Conservation (phyloP, 2,329 filamentous ascomycete species). For the Ceratocystis eucalypticola region DNA sequence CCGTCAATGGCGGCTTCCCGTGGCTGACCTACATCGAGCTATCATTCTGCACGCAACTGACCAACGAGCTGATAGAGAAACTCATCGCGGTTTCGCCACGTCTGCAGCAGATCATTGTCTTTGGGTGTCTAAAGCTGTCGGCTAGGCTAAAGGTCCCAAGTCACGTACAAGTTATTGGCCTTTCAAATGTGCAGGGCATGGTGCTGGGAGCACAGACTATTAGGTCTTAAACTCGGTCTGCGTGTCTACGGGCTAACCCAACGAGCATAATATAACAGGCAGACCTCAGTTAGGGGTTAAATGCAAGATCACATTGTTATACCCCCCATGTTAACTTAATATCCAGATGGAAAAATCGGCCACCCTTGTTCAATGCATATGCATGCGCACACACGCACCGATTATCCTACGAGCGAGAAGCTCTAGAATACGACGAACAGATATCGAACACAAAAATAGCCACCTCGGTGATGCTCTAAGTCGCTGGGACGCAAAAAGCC, state of each 20-base stretch:
- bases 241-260: not conserved
- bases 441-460: no score
- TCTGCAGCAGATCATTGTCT: constrained; percentile 46
- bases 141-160: constrained; percentile 38
- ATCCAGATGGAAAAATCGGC: no score
- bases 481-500: no score
- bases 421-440: no score
- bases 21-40: constrained; percentile 59
- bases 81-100: constrained; percentile 53
- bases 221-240: not conserved
- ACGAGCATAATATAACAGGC: not conserved
- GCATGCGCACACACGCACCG: no score
- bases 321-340: no score
- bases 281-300: no score
- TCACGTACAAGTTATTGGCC: constrained; percentile 43
- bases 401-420: no score
- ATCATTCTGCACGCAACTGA: constrained; percentile 58
- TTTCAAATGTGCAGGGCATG: constrained; percentile 37
- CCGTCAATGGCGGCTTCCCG: constrained; percentile 46
- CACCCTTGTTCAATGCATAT: no score
- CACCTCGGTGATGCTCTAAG: no score
- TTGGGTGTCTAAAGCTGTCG: constrained; percentile 51
- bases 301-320: no score
- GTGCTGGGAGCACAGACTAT: constrained; percentile 7
- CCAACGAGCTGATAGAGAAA: constrained; percentile 48